Conservation (phyloP, 208 protist genomes). For the Angomonas ambiguus region DNA sequence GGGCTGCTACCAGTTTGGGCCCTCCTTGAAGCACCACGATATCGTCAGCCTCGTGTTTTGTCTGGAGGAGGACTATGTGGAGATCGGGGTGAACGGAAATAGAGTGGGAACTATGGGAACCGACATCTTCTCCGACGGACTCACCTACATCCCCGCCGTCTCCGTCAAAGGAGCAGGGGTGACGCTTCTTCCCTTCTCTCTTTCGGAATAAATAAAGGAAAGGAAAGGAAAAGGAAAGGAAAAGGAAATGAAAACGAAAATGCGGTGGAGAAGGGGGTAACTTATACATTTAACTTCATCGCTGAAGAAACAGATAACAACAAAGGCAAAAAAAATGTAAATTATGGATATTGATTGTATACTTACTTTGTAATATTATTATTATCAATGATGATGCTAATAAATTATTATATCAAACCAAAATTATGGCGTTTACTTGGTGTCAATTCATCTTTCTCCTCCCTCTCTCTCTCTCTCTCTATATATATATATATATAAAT, state of each 20-base stretch:
- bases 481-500: constrained; percentile 6
- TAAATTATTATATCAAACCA: neutral
- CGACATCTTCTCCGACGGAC: constrained; percentile 27
- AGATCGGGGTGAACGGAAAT: constrained; percentile 15
- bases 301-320: neutral
- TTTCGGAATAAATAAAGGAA: neutral
- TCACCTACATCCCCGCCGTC: constrained; percentile 25
- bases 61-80: constrained; percentile 25
- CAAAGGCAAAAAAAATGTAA: neutral
- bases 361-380: neutral
- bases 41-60: constrained; percentile 19
- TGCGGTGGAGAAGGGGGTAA: neutral
- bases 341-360: neutral
- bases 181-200: constrained; percentile 18
- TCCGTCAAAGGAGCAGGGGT: constrained; percentile 27
- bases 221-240: neutral
- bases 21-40: constrained; percentile 10
- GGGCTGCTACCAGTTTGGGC: constrained; percentile 15
- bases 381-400: neutral
- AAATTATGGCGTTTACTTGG: neutral
- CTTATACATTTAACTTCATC: too few relatives aligned
- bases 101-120: constrained; percentile 20
- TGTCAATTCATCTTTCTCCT: neutral
- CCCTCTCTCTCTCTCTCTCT: neutral
- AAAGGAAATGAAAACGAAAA: neutral